Conservation (phyloP, 768 basidiomycete species). For the Lentinula detonsa region DNA sequence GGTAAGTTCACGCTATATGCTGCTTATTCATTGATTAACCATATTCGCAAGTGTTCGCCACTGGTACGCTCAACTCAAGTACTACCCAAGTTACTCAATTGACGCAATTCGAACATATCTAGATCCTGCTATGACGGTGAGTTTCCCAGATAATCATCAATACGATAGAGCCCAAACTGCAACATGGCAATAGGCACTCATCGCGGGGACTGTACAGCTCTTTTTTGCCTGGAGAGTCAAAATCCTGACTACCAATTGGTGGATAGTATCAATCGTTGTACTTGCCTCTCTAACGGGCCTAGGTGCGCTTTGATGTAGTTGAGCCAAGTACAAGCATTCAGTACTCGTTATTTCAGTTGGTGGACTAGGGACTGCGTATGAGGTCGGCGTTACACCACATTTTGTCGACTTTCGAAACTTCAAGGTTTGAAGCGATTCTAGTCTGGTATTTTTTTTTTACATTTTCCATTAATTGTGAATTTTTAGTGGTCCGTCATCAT, state of each 20-base stretch:
- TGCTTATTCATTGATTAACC: not conserved
- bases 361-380: conserved; percentile 25
- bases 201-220: conserved; percentile 35
- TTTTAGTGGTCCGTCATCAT: conserved; percentile 22
- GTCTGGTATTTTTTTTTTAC: not conserved
- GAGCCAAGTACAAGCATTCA: not conserved
- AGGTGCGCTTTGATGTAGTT: conserved; percentile 15
- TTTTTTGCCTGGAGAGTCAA: conserved; percentile 42
- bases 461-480: not conserved
- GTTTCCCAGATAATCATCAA: not conserved
- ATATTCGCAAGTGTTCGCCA: conserved; percentile 29
- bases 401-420: conserved; percentile 27
- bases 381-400: conserved; percentile 21
- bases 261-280: conserved; percentile 20
- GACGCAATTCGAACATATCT: not conserved
- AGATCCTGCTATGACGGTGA: conserved; percentile 40
- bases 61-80: conserved; percentile 19
- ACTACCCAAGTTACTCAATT: too few relatives aligned
- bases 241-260: conserved; percentile 22
- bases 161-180: not conserved
- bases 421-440: conserved; percentile 18
- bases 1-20: conserved; percentile 13
- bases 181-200: conserved; percentile 29
- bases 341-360: conserved; percentile 18
- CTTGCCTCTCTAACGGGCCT: conserved; percentile 18